Evolutionary conservation across 2,329 filamentous ascomycete genomes (phyloP).

Genomic region (Aspergillus oerlinghausenensis): DNA sequence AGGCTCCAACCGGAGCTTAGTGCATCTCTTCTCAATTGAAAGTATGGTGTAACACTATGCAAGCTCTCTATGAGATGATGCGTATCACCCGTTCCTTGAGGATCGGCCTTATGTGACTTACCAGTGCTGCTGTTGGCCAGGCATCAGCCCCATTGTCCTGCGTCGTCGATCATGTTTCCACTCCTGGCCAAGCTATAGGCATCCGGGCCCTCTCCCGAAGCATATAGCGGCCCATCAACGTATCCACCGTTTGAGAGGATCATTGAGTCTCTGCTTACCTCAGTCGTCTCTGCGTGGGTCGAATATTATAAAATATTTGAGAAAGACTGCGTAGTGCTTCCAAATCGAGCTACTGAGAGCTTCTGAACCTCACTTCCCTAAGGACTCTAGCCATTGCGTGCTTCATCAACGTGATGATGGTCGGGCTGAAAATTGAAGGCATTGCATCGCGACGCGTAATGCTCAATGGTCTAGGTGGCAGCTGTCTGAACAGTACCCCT

Average conservation of each 20-base stretch:
- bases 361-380: background rate
- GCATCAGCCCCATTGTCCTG: constrained; percentile 2
- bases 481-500: background rate
- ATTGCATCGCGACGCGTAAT: constrained; percentile 11
- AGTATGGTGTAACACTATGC: background rate
- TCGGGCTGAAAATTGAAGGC: constrained; percentile 5
- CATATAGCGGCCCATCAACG: constrained; percentile 10
- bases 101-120: background rate
- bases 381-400: constrained; percentile 1
- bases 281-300: background rate
- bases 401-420: constrained; percentile 12
- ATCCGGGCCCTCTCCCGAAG: constrained; percentile 11
- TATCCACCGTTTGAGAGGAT: constrained; percentile 2
- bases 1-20: background rate
- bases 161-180: constrained; percentile 14
- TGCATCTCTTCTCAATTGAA: background rate
- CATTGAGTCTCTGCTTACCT: constrained; percentile 5
- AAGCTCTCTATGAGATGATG: background rate
- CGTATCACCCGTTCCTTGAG: background rate
- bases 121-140: constrained; percentile 5
- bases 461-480: background rate
- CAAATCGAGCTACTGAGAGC: background rate
- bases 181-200: constrained; percentile 12
- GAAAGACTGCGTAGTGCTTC: constrained; percentile 3
- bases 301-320: constrained; percentile 1